Percentiles rank a stretch among this genome's conserved stretches.
phyloP scores from a whole-genome alignment of 305 asterid species.

The Fraxinus paxiana region DNA sequence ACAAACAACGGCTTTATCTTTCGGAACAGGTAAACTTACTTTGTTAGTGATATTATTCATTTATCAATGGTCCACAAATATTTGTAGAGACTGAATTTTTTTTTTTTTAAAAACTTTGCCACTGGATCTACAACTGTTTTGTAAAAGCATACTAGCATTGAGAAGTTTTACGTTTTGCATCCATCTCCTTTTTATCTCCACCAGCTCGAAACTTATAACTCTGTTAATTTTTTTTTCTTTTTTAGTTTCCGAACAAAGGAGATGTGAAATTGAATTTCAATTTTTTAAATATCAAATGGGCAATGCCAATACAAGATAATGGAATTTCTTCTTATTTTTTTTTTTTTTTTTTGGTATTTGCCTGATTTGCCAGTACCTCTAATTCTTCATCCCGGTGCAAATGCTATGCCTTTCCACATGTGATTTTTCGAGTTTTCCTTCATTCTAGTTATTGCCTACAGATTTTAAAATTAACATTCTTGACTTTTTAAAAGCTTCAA shows the following conservation, averaged over 20 bases:
- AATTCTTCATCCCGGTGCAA: neutral
- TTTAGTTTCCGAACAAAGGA: neutral
- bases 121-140: neutral
- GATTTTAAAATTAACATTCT: neutral
- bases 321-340: neutral
- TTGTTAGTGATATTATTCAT: neutral
- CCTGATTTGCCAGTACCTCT: neutral
- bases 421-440: slow-evolving; percentile 2
- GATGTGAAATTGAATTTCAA: neutral
- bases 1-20: slow-evolving; percentile 57
- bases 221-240: neutral
- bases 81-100: slow-evolving; percentile 1
- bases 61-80: neutral
- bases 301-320: neutral
- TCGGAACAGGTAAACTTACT: slow-evolving; percentile 48
- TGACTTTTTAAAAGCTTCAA: slow-evolving; percentile 5
- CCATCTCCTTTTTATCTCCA: neutral
- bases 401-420: neutral
- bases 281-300: neutral
- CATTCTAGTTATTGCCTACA: neutral
- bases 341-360: neutral
- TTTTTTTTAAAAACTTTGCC: neutral
- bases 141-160: neutral
- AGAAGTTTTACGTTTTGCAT: neutral
- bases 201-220: neutral